These are phyloP conservation scores for Saccharomyces pastorianus DNA, from an alignment of 1,139 yeast genomes.

Conservation along the genomic window DNA sequence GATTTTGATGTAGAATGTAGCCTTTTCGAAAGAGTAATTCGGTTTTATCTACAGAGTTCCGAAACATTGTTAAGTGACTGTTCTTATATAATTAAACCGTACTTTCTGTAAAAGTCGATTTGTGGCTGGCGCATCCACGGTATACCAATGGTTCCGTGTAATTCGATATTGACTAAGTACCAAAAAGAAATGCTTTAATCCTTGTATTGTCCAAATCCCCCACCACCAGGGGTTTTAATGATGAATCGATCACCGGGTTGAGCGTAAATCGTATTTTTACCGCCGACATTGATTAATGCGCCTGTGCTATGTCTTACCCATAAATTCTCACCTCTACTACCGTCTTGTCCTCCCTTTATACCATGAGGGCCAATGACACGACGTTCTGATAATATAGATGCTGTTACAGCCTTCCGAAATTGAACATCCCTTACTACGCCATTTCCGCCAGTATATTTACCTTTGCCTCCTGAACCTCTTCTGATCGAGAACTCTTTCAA, in stretches of 20 bases:
- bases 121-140: neutral
- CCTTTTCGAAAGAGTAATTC: too few species aligned
- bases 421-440: conserved; percentile 58
- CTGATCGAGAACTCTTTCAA: conserved; percentile 49
- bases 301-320: conserved; percentile 39
- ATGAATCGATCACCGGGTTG: conserved; percentile 49
- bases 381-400: conserved; percentile 55
- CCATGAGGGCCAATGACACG: conserved; percentile 56
- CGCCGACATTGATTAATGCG: conserved; percentile 43
- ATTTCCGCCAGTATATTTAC: conserved; percentile 49
- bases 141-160: neutral
- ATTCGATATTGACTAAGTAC: neutral
- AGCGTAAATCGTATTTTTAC: conserved; percentile 46
- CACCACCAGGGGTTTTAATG: conserved; percentile 50
- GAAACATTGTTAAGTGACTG: neutral
- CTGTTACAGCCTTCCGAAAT: conserved; percentile 47
- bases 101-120: too few species aligned
- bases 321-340: conserved; percentile 50
- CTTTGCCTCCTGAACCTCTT: conserved; percentile 49
- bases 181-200: neutral
- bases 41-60: too few species aligned
- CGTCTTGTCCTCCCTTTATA: conserved; percentile 51
- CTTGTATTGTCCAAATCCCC: conserved; percentile 39
- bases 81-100: neutral
- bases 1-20: too few species aligned